Conservation (phyloP, 2,329 filamentous ascomycete species). For the Zarea fungicola region DNA sequence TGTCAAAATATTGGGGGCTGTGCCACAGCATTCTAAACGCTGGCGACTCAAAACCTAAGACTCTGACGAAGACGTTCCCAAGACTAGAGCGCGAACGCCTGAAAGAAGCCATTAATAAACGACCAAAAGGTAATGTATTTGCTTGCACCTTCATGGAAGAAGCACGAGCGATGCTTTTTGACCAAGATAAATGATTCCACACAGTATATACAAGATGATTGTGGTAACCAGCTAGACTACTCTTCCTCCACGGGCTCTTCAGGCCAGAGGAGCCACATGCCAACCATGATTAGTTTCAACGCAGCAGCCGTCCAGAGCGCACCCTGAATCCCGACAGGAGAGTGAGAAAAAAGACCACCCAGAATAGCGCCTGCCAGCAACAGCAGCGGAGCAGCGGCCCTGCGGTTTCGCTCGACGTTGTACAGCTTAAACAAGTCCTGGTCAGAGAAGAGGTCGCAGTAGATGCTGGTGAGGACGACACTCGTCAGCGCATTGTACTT, state of each 20-base stretch:
- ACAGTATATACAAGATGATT: no score
- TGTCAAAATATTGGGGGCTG: no score
- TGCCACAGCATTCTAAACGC: no score
- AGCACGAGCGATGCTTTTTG: no score
- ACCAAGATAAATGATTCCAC: no score
- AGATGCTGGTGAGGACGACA: conserved; percentile 75
- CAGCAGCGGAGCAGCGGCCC: conserved; percentile 44
- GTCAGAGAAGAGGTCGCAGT: conserved; percentile 74
- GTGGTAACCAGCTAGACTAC: conserved; percentile 7
- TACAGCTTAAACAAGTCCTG: conserved; percentile 37
- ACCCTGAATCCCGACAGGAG: conserved; percentile 41
- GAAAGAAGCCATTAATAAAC: no score
- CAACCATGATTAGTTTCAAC: conserved; percentile 51
- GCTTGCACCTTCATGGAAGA: no score
- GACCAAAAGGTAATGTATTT: no score
- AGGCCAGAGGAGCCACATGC: conserved; percentile 59
- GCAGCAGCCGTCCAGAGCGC: conserved; percentile 55
- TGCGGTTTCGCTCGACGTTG: conserved; percentile 47
- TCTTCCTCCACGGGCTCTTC: conserved; percentile 33
- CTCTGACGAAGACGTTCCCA: no score
- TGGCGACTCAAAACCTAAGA: no score
- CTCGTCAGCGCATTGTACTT: conserved; percentile 68
- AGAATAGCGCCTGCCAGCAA: conserved; percentile 45
- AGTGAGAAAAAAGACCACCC: conserved; percentile 47
- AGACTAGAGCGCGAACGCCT: no score